Base-by-base conservation (phyloP, 306 rosid genomes). In the Sophora flavescens region DNA sequence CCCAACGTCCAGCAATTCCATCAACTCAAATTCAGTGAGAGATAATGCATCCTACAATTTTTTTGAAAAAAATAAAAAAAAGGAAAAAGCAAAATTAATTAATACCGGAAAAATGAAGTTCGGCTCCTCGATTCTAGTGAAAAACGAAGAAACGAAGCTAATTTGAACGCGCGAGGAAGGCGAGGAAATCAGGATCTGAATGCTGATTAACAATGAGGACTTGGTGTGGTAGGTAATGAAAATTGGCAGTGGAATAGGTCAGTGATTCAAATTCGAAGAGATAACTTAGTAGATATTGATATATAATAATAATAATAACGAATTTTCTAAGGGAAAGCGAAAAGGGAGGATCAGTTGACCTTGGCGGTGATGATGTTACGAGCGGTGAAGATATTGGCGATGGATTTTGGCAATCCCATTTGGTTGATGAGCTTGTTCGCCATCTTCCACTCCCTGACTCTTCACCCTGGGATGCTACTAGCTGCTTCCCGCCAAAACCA, bases 281-380 rank as follows among this genome's bases (percentile, higher is more conserved):
- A 62, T 14, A 53, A 15, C 3, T 9, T 2, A 2, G 32, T 30
- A 30, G 3, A 30, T 0, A 22, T 22, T 22, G 22, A 22, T 22
- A 22, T 22, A 22, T 22, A 22, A 22, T 22, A 22, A 22, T 1
- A 1, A 22, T 22, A 22, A 22, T 22, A 22, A 22, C 22, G 22
- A 22, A 22, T 22, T 22, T 22, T 22, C 22, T 22, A 30, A 30
- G 32, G 32, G 32, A 30, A 30, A 30, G 2, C 32, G 32, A 30
- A 30, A 30, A 22, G 22, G 12, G 13, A 36, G 0, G 26, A 71
- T 32, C 8, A 9, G 36, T 26, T 45, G 28, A 86, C 97, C 93
- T 93, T 84, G 84, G 96, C 91, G 54, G 97, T 91, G 87, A 84
- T 80, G 61, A 93, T 83, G 80, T 88, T 91, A 18, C 96, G 96